Percentiles rank a stretch among this genome's conserved stretches.
Evolutionary conservation across 2,329 filamentous ascomycete species (phyloP).

Genomic region (Cladophialophora bantiana): DNA sequence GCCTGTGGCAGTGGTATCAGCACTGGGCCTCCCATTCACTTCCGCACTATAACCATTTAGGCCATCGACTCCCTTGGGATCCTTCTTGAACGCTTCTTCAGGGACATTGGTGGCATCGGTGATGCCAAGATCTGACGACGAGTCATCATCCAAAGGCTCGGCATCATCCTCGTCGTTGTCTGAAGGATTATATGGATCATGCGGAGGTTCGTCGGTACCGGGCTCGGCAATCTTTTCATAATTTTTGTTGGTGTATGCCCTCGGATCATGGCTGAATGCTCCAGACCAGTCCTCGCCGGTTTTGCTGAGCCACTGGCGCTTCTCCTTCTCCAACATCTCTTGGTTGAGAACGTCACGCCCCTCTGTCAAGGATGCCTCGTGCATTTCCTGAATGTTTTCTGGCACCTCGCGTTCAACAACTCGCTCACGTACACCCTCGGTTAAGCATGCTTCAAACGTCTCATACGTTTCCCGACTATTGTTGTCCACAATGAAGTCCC

Average conservation of each 20-base stretch:
- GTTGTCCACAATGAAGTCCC: constrained; percentile 83
- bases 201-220: constrained; percentile 59
- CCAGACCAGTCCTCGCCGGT: constrained; percentile 86
- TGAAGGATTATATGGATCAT: constrained; percentile 60
- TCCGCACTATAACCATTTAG: constrained; percentile 33
- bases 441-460: constrained; percentile 88
- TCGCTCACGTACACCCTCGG: constrained; percentile 80
- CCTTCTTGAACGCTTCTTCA: constrained; percentile 36
- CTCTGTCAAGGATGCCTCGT: constrained; percentile 79
- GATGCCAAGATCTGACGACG: constrained; percentile 63
- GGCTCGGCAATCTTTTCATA: constrained; percentile 64
- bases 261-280: constrained; percentile 81
- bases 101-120: constrained; percentile 58
- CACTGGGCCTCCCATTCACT: constrained; percentile 39
- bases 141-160: constrained; percentile 43
- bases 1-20: constrained; percentile 53
- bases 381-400: constrained; percentile 73
- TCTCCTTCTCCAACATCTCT: constrained; percentile 71
- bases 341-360: constrained; percentile 81
- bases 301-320: constrained; percentile 77
- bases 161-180: constrained; percentile 47
- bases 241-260: constrained; percentile 61
- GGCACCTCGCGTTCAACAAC: constrained; percentile 77
- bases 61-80: constrained; percentile 42
- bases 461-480: constrained; percentile 92